Percentiles rank a stretch among this genome's conserved stretches.
phyloP scores from a whole-genome alignment of 495 filamentous ascomycete species.

The Aspergillus diversus region DNA sequence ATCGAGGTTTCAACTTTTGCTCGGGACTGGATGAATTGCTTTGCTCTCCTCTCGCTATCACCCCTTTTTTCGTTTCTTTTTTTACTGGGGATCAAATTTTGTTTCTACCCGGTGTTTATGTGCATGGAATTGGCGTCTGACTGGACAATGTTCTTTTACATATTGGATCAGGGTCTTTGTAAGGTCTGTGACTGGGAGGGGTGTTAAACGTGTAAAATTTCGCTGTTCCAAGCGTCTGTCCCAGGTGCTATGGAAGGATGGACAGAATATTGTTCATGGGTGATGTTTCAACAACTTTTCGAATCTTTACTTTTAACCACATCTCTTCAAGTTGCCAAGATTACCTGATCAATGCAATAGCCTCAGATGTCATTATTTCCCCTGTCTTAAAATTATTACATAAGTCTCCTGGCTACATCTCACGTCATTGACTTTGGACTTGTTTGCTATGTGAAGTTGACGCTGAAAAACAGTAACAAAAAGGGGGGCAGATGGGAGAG shows the following conservation, averaged over 20 bases:
- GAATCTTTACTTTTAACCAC: not conserved
- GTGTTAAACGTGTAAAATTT: not conserved
- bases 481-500: no score
- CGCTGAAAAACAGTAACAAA: no score
- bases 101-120: conserved; percentile 8
- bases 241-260: not conserved
- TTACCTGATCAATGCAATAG: no score
- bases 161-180: not conserved
- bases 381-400: no score
- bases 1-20: not conserved
- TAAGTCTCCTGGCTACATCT: no score
- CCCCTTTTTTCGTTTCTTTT: conserved; percentile 19
- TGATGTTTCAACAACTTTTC: not conserved
- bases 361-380: no score
- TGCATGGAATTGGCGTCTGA: conserved; percentile 17
- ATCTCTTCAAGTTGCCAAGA: not conserved
- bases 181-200: not conserved
- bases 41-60: not conserved
- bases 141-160: not conserved
- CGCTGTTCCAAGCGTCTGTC: not conserved
- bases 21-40: not conserved
- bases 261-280: not conserved
- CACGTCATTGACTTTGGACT: no score
- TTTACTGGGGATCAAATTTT: conserved; percentile 3
- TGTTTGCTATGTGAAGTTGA: no score